These are phyloP conservation scores for Neurospora sp. DNA, from an alignment of 495 filamentous ascomycete species.

Conservation along the genomic window DNA sequence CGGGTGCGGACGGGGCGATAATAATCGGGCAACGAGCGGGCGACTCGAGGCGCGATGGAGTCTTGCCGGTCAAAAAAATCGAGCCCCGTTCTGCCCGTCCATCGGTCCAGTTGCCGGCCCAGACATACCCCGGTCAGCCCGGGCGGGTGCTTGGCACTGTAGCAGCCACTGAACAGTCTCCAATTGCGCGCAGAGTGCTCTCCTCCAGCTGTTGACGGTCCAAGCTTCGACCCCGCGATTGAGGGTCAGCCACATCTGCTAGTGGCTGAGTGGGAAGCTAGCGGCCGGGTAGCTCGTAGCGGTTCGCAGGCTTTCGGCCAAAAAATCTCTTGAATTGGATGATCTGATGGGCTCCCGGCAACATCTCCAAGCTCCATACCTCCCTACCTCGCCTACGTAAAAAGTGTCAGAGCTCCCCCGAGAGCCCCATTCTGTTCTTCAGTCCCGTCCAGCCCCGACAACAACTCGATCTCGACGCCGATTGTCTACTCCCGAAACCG, in stretches of 20 bases:
- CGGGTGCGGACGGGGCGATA: background rate
- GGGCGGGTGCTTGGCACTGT: background rate
- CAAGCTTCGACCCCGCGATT: background rate
- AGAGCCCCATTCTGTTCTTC: background rate
- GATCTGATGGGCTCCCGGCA: conserved; percentile 1
- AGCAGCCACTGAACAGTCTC: background rate
- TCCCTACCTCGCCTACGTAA: background rate
- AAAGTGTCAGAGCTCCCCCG: background rate
- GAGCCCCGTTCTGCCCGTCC: background rate
- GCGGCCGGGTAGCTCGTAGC: background rate
- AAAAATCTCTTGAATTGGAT: conserved; percentile 2
- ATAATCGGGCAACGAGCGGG: background rate
- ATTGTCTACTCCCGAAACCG: background rate
- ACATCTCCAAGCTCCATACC: background rate
- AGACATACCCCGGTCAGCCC: background rate
- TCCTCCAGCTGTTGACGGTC: background rate
- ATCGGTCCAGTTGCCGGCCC: background rate
- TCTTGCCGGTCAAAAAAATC: conserved; percentile 1
- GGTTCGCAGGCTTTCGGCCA: background rate
- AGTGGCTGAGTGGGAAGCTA: background rate
- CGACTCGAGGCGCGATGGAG: background rate
- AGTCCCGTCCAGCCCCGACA: background rate
- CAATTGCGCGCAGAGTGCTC: background rate
- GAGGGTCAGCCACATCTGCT: background rate
- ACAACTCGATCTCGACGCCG: background rate